Evolutionary conservation across 495 filamentous ascomycete species (phyloP), one percentile per base, ranked within the genome.

Genomic region (Hypoxylon lenormandii): DNA sequence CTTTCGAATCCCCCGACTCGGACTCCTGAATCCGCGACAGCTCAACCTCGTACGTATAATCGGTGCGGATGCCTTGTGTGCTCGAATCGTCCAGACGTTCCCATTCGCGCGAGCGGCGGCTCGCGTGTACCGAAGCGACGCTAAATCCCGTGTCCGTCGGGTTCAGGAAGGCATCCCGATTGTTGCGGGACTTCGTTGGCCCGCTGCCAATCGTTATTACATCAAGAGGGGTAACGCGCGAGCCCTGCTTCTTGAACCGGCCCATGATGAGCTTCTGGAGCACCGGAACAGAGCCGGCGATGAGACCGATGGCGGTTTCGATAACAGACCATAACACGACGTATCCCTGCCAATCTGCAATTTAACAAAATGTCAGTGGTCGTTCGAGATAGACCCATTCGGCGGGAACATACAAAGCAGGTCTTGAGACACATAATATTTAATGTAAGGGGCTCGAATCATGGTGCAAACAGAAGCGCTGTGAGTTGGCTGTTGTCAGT

Each of bases 191-290:
- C 15, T 58, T 70, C 0, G 28, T 4, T 0, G 62, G 57, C 4
- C 15, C 11, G 40, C 40, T 63, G 7, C 81, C 79, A n/a, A 81
- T 80, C 0, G 84, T 84, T 13, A 70, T 71, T n/a, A 79, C 77
- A 51, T 42, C 57, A 2, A 23, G 26, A 12, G 60, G 55, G n/a
- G 61, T 36, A 0, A 5, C 5, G n/a, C 16, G 3, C 4, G 28
- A 1, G n/a, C 12, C n/a, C 26, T 28, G 16, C 87, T 90, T 89
- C 91, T 11, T 65, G 5, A 23, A 10, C 5, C 18, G 33, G 15
- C 56, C 26, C 56, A 65, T 30, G 38, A 70, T 58, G 2, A 65
- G 30, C 16, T 42, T 64, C 37, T 62, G 70, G 1, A 73, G 45
- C 0, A 69, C 45, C 11, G 70, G 70, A 7, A 70, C 4, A 0